Evolutionary conservation across 2,329 filamentous ascomycete genomes (phyloP).

Genomic region (Trematosphaeria pertusa): DNA sequence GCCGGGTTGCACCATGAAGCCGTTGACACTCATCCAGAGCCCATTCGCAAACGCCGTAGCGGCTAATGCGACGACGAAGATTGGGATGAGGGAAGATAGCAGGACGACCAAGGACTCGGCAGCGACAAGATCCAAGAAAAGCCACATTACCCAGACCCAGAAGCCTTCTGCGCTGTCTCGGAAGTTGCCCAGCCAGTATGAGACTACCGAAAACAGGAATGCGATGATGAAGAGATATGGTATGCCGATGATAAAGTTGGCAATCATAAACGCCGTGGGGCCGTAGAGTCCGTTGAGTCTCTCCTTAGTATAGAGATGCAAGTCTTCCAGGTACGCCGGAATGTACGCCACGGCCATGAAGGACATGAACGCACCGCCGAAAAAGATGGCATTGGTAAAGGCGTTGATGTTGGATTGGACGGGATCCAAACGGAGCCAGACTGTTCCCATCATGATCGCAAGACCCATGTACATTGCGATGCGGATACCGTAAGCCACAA

Average conservation of each 20-base stretch:
- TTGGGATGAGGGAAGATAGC: constrained; percentile 73
- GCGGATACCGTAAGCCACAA: constrained; percentile 83
- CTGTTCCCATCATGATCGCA: constrained; percentile 86
- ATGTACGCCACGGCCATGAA: constrained; percentile 77
- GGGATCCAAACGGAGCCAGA: constrained; percentile 76
- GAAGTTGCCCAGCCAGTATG: constrained; percentile 84
- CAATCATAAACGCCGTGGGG: constrained; percentile 72
- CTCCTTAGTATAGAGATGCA: constrained; percentile 75
- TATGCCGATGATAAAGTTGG: constrained; percentile 83
- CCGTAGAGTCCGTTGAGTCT: constrained; percentile 83
- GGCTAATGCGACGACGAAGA: constrained; percentile 81
- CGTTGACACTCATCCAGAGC: constrained; percentile 86
- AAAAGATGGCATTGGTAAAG: constrained; percentile 79
- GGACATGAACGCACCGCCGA: constrained; percentile 60
- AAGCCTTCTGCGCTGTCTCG: constrained; percentile 70
- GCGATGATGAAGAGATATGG: constrained; percentile 83
- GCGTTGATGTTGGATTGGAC: constrained; percentile 78
- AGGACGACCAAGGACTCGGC: constrained; percentile 85
- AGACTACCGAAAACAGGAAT: constrained; percentile 74
- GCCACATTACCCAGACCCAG: constrained; percentile 81
- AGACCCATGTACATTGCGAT: constrained; percentile 82
- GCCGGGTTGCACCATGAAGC: constrained; percentile 77
- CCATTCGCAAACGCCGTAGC: constrained; percentile 86
- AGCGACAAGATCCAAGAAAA: constrained; percentile 83
- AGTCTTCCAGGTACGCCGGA: constrained; percentile 82